Conservation (phyloP, 352 stramenopile species). For the Globisporangium irregulare region DNA sequence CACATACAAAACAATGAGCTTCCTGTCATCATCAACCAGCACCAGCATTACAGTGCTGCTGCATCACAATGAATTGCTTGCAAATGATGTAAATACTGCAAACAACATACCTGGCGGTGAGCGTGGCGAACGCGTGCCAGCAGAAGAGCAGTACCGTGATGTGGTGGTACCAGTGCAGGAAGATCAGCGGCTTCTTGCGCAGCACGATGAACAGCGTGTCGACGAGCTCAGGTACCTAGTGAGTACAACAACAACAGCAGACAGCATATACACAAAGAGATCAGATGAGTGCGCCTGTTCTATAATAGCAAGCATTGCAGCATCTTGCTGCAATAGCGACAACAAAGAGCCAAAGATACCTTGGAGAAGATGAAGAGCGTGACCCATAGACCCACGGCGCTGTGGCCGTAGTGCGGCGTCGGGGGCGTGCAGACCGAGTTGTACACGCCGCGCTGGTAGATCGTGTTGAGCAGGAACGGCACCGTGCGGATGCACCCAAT, state of each 20-base stretch:
- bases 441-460: slow-evolving; percentile 77
- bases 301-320: neutral
- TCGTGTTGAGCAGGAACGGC: slow-evolving; percentile 81
- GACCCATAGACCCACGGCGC: slow-evolving; percentile 70
- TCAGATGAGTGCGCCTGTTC: slow-evolving; percentile 13
- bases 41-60: neutral
- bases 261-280: neutral
- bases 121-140: slow-evolving; percentile 95
- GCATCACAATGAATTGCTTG: neutral
- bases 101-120: slow-evolving; percentile 64
- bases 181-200: slow-evolving; percentile 96
- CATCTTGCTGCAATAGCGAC: neutral
- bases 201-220: slow-evolving; percentile 98
- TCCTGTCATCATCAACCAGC: neutral
- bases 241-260: slow-evolving; percentile 14
- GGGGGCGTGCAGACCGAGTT: slow-evolving; percentile 78
- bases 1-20: neutral
- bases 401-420: slow-evolving; percentile 62
- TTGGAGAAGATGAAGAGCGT: slow-evolving; percentile 90
- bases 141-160: slow-evolving; percentile 97
- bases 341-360: slow-evolving; percentile 23
- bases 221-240: slow-evolving; percentile 88
- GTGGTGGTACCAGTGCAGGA: slow-evolving; percentile 99
- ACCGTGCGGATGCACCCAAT: slow-evolving; percentile 72
- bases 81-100: too few species aligned